Evolutionary conservation across 805 yeast genomes (phyloP).

Genomic region (Candida ascalaphidarum): DNA sequence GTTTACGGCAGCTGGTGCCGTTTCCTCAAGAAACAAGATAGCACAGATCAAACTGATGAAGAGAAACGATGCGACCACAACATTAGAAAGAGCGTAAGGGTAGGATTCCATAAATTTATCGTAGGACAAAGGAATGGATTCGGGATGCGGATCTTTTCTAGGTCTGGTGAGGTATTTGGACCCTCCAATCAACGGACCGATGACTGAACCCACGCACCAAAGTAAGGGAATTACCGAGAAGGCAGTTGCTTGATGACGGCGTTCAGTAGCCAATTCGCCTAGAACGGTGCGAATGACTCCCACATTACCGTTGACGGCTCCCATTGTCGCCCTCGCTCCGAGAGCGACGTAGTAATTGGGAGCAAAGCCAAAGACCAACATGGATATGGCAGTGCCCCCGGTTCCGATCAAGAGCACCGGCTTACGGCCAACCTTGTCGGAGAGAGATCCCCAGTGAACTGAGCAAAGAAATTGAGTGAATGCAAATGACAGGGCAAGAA

Average conservation of each 20-base stretch:
- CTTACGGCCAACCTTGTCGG: constrained; percentile 1
- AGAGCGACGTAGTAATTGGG: background rate
- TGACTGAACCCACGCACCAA: constrained; percentile 12
- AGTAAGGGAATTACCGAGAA: constrained; percentile 10
- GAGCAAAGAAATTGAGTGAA: constrained; percentile 12
- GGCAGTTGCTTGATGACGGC: constrained; percentile 10
- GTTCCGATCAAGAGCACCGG: background rate
- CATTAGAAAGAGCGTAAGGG: constrained; percentile 16
- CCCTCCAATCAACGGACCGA: constrained; percentile 13
- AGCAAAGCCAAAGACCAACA: constrained; percentile 1
- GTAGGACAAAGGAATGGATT: constrained; percentile 1
- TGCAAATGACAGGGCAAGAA: constrained; percentile 11
- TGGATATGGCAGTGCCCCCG: background rate
- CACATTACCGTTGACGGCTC: constrained; percentile 5
- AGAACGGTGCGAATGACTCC: constrained; percentile 9
- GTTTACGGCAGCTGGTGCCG: constrained; percentile 6
- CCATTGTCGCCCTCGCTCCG: background rate
- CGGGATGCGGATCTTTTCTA: background rate
- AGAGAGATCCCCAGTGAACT: constrained; percentile 2
- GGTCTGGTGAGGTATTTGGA: constrained; percentile 11
- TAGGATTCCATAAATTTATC: constrained; percentile 6
- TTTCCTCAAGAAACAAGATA: constrained; percentile 15
- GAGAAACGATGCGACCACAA: constrained; percentile 12
- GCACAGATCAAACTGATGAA: constrained; percentile 7
- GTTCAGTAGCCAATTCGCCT: constrained; percentile 10